Evolutionary conservation across 1,284 basidiomycete genomes (phyloP), one percentile per base, ranked within the genome.

Genomic region (Takashimella tepidaria): DNA sequence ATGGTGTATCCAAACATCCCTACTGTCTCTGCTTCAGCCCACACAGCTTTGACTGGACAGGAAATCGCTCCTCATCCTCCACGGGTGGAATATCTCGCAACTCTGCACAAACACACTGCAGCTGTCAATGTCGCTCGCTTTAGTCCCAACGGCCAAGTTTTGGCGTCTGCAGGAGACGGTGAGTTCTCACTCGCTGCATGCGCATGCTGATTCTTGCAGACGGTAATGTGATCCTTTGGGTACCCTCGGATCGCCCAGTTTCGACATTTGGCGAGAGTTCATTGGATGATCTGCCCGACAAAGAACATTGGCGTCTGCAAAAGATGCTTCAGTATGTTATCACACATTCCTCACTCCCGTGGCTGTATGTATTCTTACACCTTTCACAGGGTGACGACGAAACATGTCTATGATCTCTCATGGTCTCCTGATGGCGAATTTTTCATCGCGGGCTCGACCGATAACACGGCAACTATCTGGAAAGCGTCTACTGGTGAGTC

Each of bases 351-450:
- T 47, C 40, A 20, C 11, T 47, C 27, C 12, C 40, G 4, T 49
- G 1, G 8, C 12, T 26, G 19, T 4, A 40, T 40, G 31, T n/a
- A n/a, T n/a, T n/a, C n/a, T n/a, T 40, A 48, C 43, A 19, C 49
- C 45, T 22, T 23, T 19, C 43, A 25, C 50, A 77, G 76, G 51
- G 73, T 74, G 10, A 90, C 89, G 1, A 85, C 84, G 12, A 91
- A 92, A 82, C 92, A 98, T 73, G 91, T 98, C 11, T 98, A 98
- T 72, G 95, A 98, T 73, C 79, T 98, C 45, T 90, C 92, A 0
- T 98, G 95, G 95, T 92, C 90, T 60, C 96, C 96, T 0, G 87
- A 88, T 22, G 92, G 93, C 45, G 89, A 95, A 63, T 93, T 89
- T 61, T 82, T 99, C 55, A 83, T 98, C 49, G 87, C 92, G 12